Percentiles rank a stretch among this genome's conserved stretches.
Conservation (phyloP, 371 early-diverging fungal species). For the Umbelopsis sp. region DNA sequence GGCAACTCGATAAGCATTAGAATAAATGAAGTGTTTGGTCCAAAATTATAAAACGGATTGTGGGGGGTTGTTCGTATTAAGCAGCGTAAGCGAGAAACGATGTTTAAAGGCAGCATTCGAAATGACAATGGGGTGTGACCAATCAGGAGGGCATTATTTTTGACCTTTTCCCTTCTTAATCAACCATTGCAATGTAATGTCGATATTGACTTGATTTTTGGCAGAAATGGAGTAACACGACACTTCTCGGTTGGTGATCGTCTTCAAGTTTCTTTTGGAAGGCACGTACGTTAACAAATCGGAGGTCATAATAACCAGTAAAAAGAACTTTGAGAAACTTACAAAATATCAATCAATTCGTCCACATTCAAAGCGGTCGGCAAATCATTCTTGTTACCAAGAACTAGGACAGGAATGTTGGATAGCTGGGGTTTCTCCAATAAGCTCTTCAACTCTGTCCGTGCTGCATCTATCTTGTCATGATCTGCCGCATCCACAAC, state of each 20-base stretch:
- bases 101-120: neutral
- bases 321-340: slow-evolving; percentile 33
- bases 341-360: slow-evolving; percentile 90
- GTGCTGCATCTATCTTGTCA: slow-evolving; percentile 88
- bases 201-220: slow-evolving; percentile 97
- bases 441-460: slow-evolving; percentile 87
- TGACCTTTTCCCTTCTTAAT: slow-evolving; percentile 79
- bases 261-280: slow-evolving; percentile 72
- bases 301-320: neutral
- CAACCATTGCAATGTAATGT: slow-evolving; percentile 96
- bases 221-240: slow-evolving; percentile 99
- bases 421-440: slow-evolving; percentile 91
- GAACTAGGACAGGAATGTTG: slow-evolving; percentile 93
- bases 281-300: neutral
- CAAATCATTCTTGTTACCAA: slow-evolving; percentile 99
- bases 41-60: neutral
- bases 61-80: neutral
- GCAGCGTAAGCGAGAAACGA: neutral
- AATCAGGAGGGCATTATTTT: slow-evolving; percentile 39
- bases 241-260: slow-evolving; percentile 95
- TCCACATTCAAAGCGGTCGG: slow-evolving; percentile 89
- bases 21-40: neutral
- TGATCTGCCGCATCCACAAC: slow-evolving; percentile 96
- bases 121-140: neutral
- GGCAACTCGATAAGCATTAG: slow-evolving; percentile 14